phyloP scores from a whole-genome alignment of 345 rosid species.

The Brassica nigra region DNA sequence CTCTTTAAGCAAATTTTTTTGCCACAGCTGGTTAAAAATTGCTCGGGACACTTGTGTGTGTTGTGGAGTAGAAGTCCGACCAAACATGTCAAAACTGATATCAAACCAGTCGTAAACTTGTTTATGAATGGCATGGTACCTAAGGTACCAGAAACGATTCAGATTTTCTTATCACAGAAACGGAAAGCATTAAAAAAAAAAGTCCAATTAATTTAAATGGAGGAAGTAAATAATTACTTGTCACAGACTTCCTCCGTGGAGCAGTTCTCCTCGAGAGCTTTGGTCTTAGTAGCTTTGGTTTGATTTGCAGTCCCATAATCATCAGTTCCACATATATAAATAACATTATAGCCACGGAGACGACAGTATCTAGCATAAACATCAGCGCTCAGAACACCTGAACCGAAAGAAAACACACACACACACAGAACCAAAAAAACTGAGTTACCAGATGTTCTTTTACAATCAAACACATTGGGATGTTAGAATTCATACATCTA shows the following conservation, averaged over 20 bases:
- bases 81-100: slow-evolving; percentile 45
- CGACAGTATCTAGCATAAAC: slow-evolving; percentile 93
- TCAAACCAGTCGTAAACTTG: slow-evolving; percentile 90
- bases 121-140: slow-evolving; percentile 85
- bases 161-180: no score
- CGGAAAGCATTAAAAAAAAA: background rate
- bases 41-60: no score
- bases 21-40: no score
- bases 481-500: no score
- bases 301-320: slow-evolving; percentile 97
- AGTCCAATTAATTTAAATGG: no score
- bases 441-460: no score
- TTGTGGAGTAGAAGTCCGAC: no score
- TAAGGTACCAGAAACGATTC: slow-evolving; percentile 12
- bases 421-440: background rate
- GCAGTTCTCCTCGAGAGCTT: slow-evolving; percentile 91
- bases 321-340: slow-evolving; percentile 89
- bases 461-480: background rate
- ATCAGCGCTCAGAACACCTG: slow-evolving; percentile 90
- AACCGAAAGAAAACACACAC: slow-evolving; percentile 36
- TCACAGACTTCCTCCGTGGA: slow-evolving; percentile 81
- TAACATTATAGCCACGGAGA: slow-evolving; percentile 72
- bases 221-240: slow-evolving; percentile 51
- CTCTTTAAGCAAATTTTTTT: no score
- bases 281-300: slow-evolving; percentile 95